These are phyloP conservation scores for Elongisporangium undulatum DNA, from an alignment of 352 stramenopile genomes.

Conservation along the genomic window DNA sequence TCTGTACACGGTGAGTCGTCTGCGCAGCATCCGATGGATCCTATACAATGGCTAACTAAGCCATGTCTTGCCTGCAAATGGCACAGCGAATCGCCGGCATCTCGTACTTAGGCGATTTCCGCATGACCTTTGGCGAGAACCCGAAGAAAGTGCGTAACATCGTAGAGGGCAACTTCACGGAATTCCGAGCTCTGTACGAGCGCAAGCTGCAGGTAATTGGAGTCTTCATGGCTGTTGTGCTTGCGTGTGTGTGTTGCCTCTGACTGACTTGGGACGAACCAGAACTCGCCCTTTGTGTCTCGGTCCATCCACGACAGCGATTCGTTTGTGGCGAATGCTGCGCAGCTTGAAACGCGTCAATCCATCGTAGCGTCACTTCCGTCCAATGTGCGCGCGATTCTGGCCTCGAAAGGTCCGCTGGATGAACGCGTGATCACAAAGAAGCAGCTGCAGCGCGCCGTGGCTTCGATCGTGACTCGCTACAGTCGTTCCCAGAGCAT, in stretches of 20 bases:
- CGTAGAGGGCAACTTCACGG: slow-evolving; percentile 77
- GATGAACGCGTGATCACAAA: slow-evolving; percentile 33
- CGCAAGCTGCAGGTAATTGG: slow-evolving; percentile 61
- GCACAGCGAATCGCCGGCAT: slow-evolving; percentile 83
- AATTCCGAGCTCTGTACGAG: slow-evolving; percentile 72
- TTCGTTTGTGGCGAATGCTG: slow-evolving; percentile 45
- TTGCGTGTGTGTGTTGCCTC: background rate
- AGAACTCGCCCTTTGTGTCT: slow-evolving; percentile 65
- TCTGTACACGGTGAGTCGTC: slow-evolving; percentile 78
- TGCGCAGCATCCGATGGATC: background rate
- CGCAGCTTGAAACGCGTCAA: slow-evolving; percentile 24
- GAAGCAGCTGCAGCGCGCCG: slow-evolving; percentile 60
- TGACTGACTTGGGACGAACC: background rate
- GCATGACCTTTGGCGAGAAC: slow-evolving; percentile 90
- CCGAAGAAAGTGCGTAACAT: slow-evolving; percentile 91
- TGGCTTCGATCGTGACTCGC: slow-evolving; percentile 69
- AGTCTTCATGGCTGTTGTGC: background rate
- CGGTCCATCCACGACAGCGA: slow-evolving; percentile 38
- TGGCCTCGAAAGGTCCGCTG: slow-evolving; percentile 18
- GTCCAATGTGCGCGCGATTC: slow-evolving; percentile 34
- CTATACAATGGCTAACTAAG: background rate
- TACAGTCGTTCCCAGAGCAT: slow-evolving; percentile 87
- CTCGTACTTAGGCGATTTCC: slow-evolving; percentile 88
- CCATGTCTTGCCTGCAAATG: slow-evolving; percentile 6
- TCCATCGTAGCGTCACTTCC: slow-evolving; percentile 49